A percentile compares a stretch with the other conserved stretches of the same genome.
Evolutionary conservation across 441 rosid genomes (phyloP).

Genomic region (Euphorbia celastroides): DNA sequence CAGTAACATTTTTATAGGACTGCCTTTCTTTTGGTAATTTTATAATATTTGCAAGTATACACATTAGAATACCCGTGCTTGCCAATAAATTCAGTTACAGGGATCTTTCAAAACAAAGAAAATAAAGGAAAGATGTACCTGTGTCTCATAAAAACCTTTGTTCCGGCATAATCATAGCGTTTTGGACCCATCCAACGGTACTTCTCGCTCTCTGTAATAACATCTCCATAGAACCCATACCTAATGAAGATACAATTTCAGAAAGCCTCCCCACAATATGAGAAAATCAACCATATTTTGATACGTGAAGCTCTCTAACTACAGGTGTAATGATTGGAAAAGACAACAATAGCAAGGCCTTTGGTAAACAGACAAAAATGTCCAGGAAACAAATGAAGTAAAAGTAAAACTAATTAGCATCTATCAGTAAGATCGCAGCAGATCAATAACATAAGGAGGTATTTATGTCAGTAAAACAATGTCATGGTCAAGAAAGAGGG

Average conservation of each 20-base stretch:
- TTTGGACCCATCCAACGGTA: slow-evolving; percentile 99
- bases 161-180: slow-evolving; percentile 93
- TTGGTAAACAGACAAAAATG: not conserved
- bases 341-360: not conserved
- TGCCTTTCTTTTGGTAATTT: too few relatives aligned
- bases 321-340: not conserved
- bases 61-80: too few relatives aligned
- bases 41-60: too few relatives aligned
- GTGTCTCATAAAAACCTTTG: slow-evolving; percentile 82
- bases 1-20: not conserved
- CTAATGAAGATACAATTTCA: slow-evolving; percentile 34
- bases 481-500: not conserved
- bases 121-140: slow-evolving; percentile 33
- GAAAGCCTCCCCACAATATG: not conserved
- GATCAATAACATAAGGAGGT: not conserved
- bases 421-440: not conserved
- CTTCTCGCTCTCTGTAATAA: slow-evolving; percentile 85
- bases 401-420: not conserved
- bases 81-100: not conserved
- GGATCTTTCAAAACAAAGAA: not conserved
- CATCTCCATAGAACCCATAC: slow-evolving; percentile 98
- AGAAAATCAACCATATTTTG: not conserved
- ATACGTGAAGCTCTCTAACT: not conserved
- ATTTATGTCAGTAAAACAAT: not conserved
- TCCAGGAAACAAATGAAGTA: not conserved